Percentiles rank a stretch among this genome's conserved stretches.
phyloP scores from a whole-genome alignment of 345 rosid genomes.

The Pseudoturritis turrita region DNA sequence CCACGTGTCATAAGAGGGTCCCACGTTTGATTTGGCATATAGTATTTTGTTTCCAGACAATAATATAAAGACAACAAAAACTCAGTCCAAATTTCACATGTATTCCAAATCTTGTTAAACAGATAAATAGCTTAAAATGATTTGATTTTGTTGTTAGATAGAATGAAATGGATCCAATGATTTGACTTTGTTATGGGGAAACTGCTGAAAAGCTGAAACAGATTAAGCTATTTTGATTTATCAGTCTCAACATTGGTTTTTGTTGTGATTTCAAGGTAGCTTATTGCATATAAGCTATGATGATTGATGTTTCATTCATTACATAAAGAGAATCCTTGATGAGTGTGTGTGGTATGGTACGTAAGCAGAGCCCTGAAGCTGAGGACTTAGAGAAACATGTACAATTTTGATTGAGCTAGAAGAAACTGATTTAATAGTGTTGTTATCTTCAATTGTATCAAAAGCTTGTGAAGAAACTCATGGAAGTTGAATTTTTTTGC shows the following conservation, averaged over 20 bases:
- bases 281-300: not conserved
- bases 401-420: slow-evolving; percentile 44
- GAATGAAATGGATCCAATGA: not conserved
- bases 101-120: not conserved
- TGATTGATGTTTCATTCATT: not conserved
- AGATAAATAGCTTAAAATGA: no score
- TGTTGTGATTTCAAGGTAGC: not conserved
- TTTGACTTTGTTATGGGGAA: not conserved
- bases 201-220: not conserved
- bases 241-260: not conserved
- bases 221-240: not conserved
- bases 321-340: not conserved
- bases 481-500: slow-evolving; percentile 43
- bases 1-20: slow-evolving; percentile 3
- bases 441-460: slow-evolving; percentile 47
- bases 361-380: slow-evolving; percentile 32
- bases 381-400: slow-evolving; percentile 39
- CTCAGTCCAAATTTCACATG: not conserved
- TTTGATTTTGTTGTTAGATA: no score
- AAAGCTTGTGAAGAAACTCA: slow-evolving; percentile 56
- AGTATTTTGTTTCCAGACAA: not conserved
- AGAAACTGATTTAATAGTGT: slow-evolving; percentile 48
- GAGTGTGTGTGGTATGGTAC: slow-evolving; percentile 13
- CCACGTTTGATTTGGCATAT: not conserved
- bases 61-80: not conserved